phyloP scores from a whole-genome alignment of 2,329 filamentous ascomycete species.

The Cordyceps militaris region DNA sequence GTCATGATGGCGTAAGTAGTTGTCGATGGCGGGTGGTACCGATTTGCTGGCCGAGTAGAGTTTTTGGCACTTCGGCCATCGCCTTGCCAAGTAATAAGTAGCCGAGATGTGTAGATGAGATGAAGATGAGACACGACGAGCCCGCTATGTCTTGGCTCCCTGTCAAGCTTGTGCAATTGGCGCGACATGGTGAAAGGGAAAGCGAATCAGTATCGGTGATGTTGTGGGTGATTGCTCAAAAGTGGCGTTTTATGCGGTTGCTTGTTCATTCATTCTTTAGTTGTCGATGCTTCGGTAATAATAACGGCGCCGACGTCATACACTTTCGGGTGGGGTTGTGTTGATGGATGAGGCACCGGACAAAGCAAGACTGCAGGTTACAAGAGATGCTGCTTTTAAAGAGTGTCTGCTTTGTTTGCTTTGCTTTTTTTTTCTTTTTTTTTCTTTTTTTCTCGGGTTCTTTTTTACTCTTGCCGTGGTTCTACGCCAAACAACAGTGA shows the following conservation, averaged over 20 bases:
- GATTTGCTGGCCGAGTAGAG: background rate
- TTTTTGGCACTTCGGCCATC: background rate
- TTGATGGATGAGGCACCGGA: background rate
- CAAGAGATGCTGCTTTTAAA: no score
- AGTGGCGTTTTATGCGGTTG: background rate
- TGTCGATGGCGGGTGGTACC: background rate
- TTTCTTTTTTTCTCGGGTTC: background rate
- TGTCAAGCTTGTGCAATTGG: background rate
- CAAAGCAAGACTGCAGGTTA: background rate
- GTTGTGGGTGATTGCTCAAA: background rate
- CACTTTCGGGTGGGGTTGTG: background rate
- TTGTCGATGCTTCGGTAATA: background rate
- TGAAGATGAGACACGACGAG: background rate
- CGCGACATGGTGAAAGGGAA: background rate
- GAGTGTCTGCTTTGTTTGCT: no score
- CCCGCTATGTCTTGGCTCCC: background rate
- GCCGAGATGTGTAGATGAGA: background rate
- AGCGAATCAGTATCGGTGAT: background rate
- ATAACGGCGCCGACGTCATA: conserved; percentile 9
- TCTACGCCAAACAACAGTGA: no score
- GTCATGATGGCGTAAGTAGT: conserved; percentile 5
- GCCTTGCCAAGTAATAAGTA: background rate
- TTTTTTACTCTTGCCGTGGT: background rate
- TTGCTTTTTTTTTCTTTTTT: no score
- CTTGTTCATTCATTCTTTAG: no score